Conservation (phyloP, 164 flowering plant genomes). For the Cinnamomum chago region DNA sequence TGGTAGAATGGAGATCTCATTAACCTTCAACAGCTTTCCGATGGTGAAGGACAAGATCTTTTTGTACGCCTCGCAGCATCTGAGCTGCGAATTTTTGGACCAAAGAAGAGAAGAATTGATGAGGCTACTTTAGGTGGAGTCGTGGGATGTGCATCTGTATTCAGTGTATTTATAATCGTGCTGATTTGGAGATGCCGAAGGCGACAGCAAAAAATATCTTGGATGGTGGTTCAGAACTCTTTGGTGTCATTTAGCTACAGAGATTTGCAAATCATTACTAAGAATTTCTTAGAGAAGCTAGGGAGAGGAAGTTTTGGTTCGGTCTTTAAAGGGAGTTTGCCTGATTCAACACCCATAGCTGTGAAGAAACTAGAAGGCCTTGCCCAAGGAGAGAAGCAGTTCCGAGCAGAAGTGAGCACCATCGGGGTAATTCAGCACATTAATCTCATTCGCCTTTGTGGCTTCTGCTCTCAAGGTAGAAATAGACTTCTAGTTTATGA, state of each 20-base stretch:
- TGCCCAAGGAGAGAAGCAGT: conserved; percentile 51
- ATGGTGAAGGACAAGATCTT: conserved; percentile 2
- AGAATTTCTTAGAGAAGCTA: conserved; percentile 41
- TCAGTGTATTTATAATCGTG: conserved; percentile 10
- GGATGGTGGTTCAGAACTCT: conserved; percentile 18
- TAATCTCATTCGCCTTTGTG: conserved; percentile 49
- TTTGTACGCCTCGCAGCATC: neutral
- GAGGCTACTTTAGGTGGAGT: conserved; percentile 18
- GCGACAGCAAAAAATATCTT: neutral
- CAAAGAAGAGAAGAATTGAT: conserved; percentile 14
- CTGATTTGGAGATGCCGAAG: conserved; percentile 10
- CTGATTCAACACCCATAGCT: conserved; percentile 32
- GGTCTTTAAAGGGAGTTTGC: conserved; percentile 40
- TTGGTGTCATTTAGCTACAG: conserved; percentile 32
- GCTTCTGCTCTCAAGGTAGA: conserved; percentile 44
- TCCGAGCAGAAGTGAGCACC: conserved; percentile 54
- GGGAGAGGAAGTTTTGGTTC: conserved; percentile 55
- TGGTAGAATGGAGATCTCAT: conserved; percentile 14
- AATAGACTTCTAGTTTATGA: conserved; percentile 45
- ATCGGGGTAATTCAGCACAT: conserved; percentile 57
- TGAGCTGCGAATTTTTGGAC: neutral
- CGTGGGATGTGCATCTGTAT: conserved; percentile 7
- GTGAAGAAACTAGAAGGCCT: conserved; percentile 46
- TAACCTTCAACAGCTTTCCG: conserved; percentile 3
- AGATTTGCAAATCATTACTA: conserved; percentile 39